phyloP scores from a whole-genome alignment of 768 basidiomycete genomes.

The Calocybe cyanea region DNA sequence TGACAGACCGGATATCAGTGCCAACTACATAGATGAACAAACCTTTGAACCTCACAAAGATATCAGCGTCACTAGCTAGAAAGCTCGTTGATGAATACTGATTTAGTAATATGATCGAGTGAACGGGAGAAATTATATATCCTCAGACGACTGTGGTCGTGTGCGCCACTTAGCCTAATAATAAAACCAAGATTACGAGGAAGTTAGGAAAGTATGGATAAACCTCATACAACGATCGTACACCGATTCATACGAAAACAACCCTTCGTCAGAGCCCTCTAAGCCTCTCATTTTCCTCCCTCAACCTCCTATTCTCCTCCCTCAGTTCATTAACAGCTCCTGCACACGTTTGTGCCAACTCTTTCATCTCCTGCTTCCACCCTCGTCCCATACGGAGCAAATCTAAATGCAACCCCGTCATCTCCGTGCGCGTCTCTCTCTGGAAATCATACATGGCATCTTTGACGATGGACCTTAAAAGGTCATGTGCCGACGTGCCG shows the following conservation, averaged over 20 bases:
- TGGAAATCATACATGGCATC: slow-evolving; percentile 76
- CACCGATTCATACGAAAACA: no score
- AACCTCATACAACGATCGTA: no score
- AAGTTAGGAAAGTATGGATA: background rate
- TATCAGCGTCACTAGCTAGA: no score
- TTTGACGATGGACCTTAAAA: slow-evolving; percentile 60
- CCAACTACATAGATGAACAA: no score
- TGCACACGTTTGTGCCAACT: slow-evolving; percentile 57
- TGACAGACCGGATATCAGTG: no score
- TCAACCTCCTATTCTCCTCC: slow-evolving; percentile 64
- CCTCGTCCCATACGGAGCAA: slow-evolving; percentile 65
- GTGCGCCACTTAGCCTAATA: no score
- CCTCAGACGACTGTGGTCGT: no score
- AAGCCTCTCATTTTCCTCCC: slow-evolving; percentile 65
- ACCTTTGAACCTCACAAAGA: no score
- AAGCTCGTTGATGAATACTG: no score
- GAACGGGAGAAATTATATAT: no score
- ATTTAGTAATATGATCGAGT: no score
- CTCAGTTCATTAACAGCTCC: slow-evolving; percentile 56
- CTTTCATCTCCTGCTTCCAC: slow-evolving; percentile 63
- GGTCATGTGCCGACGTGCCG: slow-evolving; percentile 46
- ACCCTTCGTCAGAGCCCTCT: slow-evolving; percentile 32
- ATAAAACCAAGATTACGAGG: no score
- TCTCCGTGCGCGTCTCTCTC: slow-evolving; percentile 64
- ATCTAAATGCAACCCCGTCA: slow-evolving; percentile 73